Percentiles rank a stretch among this genome's conserved stretches.
Conservation (phyloP, 495 filamentous ascomycete species). For the Tuber calosporum region DNA sequence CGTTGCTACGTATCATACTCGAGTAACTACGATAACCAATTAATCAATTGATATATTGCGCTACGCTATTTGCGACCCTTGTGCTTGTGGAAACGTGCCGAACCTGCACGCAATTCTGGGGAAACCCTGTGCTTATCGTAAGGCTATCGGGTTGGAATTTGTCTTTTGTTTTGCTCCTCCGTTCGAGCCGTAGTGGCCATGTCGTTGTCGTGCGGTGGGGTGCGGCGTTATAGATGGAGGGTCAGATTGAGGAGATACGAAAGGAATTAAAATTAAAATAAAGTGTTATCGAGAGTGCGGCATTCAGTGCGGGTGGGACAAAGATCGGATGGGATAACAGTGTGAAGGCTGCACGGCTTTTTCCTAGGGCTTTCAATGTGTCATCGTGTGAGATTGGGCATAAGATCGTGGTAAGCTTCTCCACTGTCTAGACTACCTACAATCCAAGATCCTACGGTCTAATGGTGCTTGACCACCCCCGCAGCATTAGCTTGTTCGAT, state of each 20-base stretch:
- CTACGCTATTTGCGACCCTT: neutral
- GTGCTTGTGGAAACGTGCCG: neutral
- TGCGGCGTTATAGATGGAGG: neutral
- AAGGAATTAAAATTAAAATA: neutral
- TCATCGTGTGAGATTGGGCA: neutral
- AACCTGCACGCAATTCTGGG: neutral
- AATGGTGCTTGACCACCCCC: slow-evolving; percentile 61
- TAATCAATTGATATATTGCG: neutral
- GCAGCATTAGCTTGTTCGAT: slow-evolving; percentile 77
- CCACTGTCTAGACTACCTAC: neutral
- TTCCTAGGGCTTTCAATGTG: neutral
- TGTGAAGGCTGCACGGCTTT: neutral
- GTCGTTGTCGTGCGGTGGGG: neutral
- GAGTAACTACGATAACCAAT: neutral
- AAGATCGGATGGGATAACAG: neutral
- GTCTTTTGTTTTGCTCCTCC: neutral
- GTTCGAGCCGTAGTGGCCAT: neutral
- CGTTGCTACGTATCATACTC: too few relatives aligned
- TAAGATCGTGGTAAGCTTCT: neutral
- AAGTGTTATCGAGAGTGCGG: neutral
- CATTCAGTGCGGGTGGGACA: neutral
- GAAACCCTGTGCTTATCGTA: neutral
- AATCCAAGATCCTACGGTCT: neutral
- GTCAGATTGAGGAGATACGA: neutral
- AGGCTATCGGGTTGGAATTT: neutral